These are phyloP conservation scores for Gardenia jasminoides DNA, from an alignment of 257 asterid species.

Conservation along the genomic window DNA sequence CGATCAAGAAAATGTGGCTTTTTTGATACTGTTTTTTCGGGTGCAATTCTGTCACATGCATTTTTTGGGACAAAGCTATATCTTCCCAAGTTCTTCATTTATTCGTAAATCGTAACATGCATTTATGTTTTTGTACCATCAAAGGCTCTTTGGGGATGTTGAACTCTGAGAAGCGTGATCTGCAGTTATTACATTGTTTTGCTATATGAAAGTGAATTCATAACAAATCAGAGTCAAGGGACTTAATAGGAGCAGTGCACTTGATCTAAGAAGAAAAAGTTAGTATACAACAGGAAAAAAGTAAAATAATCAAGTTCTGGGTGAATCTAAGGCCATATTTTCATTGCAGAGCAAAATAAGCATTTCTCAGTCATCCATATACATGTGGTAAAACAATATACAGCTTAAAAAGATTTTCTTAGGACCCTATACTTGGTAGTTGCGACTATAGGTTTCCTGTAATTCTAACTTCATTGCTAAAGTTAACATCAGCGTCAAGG, in stretches of 20 bases:
- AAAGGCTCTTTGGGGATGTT: not conserved
- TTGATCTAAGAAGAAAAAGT: not conserved
- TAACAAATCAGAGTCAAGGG: not conserved
- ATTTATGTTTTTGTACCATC: not conserved
- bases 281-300: not conserved
- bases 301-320: too few species aligned
- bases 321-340: not conserved
- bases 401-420: slow-evolving; percentile 1
- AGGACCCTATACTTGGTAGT: slow-evolving; percentile 2
- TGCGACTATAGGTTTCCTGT: not conserved
- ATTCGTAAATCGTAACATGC: not conserved
- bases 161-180: not conserved
- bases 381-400: slow-evolving; percentile 12
- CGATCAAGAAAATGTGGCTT: too few species aligned
- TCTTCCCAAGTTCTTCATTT: not conserved
- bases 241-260: not conserved
- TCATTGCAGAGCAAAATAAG: not conserved
- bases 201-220: not conserved
- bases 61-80: not conserved
- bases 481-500: slow-evolving; percentile 25
- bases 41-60: too few species aligned
- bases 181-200: not conserved
- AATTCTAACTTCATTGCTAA: not conserved
- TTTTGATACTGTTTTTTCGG: too few species aligned
- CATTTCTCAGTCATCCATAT: slow-evolving; percentile 3